Base-by-base conservation (phyloP, 345 rosid genomes). In the Sisymbrium altissimum region DNA sequence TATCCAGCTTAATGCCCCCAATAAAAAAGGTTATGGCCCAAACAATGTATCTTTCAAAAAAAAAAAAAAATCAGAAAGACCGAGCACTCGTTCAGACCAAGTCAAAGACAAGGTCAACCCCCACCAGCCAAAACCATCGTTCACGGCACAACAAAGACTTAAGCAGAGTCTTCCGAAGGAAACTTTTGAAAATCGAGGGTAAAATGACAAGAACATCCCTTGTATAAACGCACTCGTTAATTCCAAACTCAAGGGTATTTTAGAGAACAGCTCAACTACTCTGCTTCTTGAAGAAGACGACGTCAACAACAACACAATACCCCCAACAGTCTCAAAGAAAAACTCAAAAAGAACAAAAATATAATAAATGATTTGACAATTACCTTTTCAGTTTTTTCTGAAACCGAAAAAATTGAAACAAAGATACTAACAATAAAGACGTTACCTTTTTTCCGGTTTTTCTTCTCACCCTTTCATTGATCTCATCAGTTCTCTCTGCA, bases 41-140 rank as follows among this genome's bases (percentile, higher is more conserved):
- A 27, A 57, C 35, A n/a, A n/a, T n/a, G n/a, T n/a, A 33, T 59
- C 15, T 7, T 39, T 21, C 44, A 6, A 19, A 14, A 30, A 5
- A 1, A 9, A 4, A n/a, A 8, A 44, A 63, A 57, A 1, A 49
- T n/a, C n/a, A 46, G 14, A 35, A 13, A 18, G 58, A 52, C 36
- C 23, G 39, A 68, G 52, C 72, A 67, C 61, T 53, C 7, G 35
- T 67, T 53, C 12, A 29, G 73, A 75, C 73, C 56, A 68, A 67
- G 79, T 75, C 74, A 75, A 68, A 40, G 36, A 52, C 9, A 52
- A 68, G 6, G 79, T 75, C 79, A 68, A 75, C 23, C 39, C 39
- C 19, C 56, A 75, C 69, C 59, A 62, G 5, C 46, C 54, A 43
- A 76, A 60, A 53, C 70, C 74, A 39, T 74, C 40, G 72, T 58